These are phyloP conservation scores for Xylaria multiplex DNA, from an alignment of 2,329 filamentous ascomycete genomes.

Conservation along the genomic window DNA sequence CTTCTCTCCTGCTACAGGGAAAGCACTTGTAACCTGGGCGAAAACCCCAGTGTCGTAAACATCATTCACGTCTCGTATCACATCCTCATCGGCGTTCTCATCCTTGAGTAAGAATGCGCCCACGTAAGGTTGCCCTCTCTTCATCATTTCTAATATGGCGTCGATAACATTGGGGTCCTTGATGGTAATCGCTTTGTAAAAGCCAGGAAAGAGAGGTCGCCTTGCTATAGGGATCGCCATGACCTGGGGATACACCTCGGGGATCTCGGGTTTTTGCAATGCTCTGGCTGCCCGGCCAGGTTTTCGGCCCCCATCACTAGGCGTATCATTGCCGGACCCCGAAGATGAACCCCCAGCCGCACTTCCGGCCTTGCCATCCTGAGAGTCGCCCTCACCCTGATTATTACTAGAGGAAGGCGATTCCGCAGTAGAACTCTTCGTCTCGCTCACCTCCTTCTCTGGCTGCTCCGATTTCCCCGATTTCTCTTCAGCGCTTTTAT, in stretches of 20 bases:
- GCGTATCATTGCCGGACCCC: constrained; percentile 64
- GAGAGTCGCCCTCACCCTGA: constrained; percentile 52
- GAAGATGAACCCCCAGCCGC: constrained; percentile 65
- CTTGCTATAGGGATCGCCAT: constrained; percentile 97
- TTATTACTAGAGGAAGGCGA: constrained; percentile 58
- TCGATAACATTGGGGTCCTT: constrained; percentile 89
- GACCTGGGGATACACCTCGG: constrained; percentile 96
- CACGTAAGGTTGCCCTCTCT: constrained; percentile 95
- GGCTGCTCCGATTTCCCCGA: constrained; percentile 55
- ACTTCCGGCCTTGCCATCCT: constrained; percentile 68
- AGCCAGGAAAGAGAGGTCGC: constrained; percentile 92
- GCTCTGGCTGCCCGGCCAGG: constrained; percentile 71
- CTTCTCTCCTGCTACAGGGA: constrained; percentile 88
- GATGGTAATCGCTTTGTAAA: constrained; percentile 99
- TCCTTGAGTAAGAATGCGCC: constrained; percentile 98
- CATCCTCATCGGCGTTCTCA: constrained; percentile 90
- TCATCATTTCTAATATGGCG: constrained; percentile 96
- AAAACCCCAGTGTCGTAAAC: constrained; percentile 97
- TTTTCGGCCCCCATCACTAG: constrained; percentile 73
- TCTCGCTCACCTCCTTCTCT: constrained; percentile 60
- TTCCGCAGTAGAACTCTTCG: constrained; percentile 56
- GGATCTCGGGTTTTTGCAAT: constrained; percentile 86
- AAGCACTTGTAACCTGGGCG: constrained; percentile 96
- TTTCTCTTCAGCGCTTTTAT: constrained; percentile 61
- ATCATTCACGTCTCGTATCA: constrained; percentile 89